Conservation (phyloP, 345 rosid genomes). For the Sonneratia alba region DNA sequence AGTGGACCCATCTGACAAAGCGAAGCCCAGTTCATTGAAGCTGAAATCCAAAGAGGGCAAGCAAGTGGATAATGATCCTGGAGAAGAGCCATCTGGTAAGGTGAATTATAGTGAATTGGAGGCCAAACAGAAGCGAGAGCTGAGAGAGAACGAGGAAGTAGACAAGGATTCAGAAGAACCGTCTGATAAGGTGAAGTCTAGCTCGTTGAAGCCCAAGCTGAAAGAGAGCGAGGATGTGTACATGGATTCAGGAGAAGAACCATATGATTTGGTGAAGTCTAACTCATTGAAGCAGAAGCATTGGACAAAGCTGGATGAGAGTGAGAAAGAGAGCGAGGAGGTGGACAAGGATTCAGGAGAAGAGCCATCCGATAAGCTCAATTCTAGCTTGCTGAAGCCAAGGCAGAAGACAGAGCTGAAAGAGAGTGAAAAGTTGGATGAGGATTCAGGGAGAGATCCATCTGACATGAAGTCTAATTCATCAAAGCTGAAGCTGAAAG, state of each 20-base stretch:
- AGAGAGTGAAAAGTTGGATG: conserved; percentile 18
- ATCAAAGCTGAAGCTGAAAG: background rate
- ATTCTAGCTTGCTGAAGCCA: conserved; percentile 3
- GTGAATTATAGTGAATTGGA: conserved; percentile 19
- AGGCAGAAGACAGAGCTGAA: background rate
- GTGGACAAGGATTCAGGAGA: conserved; percentile 37
- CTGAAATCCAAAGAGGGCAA: conserved; percentile 20
- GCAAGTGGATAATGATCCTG: conserved; percentile 26
- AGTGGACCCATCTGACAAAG: conserved; percentile 33
- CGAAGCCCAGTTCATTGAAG: conserved; percentile 15
- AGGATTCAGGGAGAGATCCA: conserved; percentile 31
- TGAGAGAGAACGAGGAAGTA: conserved; percentile 26
- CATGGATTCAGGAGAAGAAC: conserved; percentile 40
- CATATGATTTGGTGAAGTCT: conserved; percentile 29
- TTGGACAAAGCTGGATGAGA: conserved; percentile 18
- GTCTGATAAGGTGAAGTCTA: conserved; percentile 30
- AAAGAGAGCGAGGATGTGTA: conserved; percentile 32
- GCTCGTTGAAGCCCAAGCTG: background rate
- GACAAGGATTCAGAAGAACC: conserved; percentile 41
- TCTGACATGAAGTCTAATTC: background rate
- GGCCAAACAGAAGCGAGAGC: conserved; percentile 2
- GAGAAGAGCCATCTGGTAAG: conserved; percentile 28
- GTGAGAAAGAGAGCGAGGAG: conserved; percentile 31
- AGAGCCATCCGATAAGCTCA: conserved; percentile 31
- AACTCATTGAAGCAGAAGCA: background rate